Percentiles rank a stretch among this genome's conserved stretches.
phyloP scores from a whole-genome alignment of 2,329 filamentous ascomycete genomes.

The Talaromyces sp. region DNA sequence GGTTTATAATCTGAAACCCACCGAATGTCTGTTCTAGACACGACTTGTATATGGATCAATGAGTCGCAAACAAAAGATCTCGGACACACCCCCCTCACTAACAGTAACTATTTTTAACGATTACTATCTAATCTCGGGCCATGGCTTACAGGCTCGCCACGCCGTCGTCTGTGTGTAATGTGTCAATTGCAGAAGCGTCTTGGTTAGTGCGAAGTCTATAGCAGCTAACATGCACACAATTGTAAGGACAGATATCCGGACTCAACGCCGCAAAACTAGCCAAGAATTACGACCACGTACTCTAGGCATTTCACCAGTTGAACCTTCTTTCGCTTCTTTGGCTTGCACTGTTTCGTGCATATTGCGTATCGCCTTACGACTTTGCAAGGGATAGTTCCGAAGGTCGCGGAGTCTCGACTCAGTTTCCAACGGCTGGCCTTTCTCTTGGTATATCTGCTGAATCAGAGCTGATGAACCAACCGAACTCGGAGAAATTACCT shows the following conservation, averaged over 20 bases:
- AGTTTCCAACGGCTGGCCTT: neutral
- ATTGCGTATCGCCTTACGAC: neutral
- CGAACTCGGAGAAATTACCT: neutral
- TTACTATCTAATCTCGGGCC: neutral
- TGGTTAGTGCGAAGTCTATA: slow-evolving; percentile 6
- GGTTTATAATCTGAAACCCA: neutral
- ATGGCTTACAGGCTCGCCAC: slow-evolving; percentile 2
- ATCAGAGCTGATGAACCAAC: neutral
- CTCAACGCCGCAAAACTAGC: neutral
- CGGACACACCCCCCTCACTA: neutral
- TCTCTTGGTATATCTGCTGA: neutral
- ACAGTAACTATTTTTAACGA: neutral
- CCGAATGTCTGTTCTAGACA: neutral
- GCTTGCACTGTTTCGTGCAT: neutral
- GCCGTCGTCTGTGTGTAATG: slow-evolving; percentile 8
- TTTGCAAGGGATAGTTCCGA: neutral
- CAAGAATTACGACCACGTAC: neutral
- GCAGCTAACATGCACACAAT: neutral
- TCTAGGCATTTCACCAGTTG: neutral
- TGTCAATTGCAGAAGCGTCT: slow-evolving; percentile 9
- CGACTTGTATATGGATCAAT: neutral
- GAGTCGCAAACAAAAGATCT: neutral
- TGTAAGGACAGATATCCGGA: neutral
- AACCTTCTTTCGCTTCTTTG: neutral
- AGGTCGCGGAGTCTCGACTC: slow-evolving; percentile 4